Evolutionary conservation across 495 filamentous ascomycete species (phyloP).

Genomic region (Hypoxylon rickii): DNA sequence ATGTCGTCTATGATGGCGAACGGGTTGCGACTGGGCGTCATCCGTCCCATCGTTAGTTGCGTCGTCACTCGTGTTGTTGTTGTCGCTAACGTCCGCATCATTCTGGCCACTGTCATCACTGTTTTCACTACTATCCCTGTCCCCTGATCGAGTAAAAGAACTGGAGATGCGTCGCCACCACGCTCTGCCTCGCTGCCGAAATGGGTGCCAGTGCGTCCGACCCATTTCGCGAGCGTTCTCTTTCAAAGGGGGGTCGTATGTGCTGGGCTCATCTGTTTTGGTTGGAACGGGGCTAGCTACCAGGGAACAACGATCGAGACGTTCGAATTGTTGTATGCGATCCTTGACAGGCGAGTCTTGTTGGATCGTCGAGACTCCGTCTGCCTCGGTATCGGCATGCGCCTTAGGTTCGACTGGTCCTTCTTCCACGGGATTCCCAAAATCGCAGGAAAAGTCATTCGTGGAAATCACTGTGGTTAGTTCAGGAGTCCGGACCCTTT

Average conservation of each 20-base stretch:
- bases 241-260: background rate
- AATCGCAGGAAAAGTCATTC: constrained; percentile 38
- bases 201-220: constrained; percentile 9
- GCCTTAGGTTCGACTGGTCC: constrained; percentile 1
- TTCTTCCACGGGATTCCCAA: constrained; percentile 16
- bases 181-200: constrained; percentile 20
- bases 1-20: constrained; percentile 7
- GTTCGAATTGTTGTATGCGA: constrained; percentile 44
- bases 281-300: constrained; percentile 2
- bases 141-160: constrained; percentile 20
- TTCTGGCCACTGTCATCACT: background rate
- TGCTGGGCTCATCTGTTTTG: background rate
- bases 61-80: too few species aligned
- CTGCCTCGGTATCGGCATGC: constrained; percentile 11
- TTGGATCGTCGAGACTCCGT: constrained; percentile 1
- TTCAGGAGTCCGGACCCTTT: constrained; percentile 21
- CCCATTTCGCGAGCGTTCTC: constrained; percentile 3
- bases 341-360: constrained; percentile 41
- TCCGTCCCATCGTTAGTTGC: too few species aligned
- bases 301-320: constrained; percentile 17
- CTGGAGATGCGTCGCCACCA: constrained; percentile 35
- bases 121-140: constrained; percentile 9
- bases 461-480: constrained; percentile 33
- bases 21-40: background rate
- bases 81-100: background rate